Evolutionary conservation across 1,284 basidiomycete species (phyloP).

Genomic region (Sanghuangporus baumii): DNA sequence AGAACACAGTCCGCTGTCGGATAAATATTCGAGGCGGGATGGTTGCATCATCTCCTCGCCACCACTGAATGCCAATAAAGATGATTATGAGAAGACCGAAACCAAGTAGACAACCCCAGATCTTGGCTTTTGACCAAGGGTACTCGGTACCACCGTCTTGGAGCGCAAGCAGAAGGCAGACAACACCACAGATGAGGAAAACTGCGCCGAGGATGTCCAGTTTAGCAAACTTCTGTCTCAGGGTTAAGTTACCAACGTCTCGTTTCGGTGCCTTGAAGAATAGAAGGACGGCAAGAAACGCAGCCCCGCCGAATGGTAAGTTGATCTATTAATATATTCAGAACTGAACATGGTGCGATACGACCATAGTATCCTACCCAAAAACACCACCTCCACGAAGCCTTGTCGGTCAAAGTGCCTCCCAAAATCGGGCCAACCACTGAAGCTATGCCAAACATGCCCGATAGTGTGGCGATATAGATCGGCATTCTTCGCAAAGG

Average conservation of each 20-base stretch:
- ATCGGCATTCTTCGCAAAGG: slow-evolving; percentile 28
- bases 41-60: slow-evolving; percentile 28
- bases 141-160: slow-evolving; percentile 37
- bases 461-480: slow-evolving; percentile 31
- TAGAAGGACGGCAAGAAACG: slow-evolving; percentile 32
- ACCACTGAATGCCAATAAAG: slow-evolving; percentile 33
- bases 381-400: slow-evolving; percentile 37
- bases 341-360: not conserved
- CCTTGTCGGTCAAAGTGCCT: slow-evolving; percentile 33
- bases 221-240: slow-evolving; percentile 24
- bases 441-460: slow-evolving; percentile 34
- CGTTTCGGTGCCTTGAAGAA: slow-evolving; percentile 26
- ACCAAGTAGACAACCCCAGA: slow-evolving; percentile 30
- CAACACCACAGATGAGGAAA: slow-evolving; percentile 32
- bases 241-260: slow-evolving; percentile 17
- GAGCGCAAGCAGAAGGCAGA: slow-evolving; percentile 36
- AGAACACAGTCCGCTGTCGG: slow-evolving; percentile 28
- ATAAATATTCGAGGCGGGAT: slow-evolving; percentile 24
- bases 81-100: slow-evolving; percentile 31
- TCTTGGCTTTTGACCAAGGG: slow-evolving; percentile 28
- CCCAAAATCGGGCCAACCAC: slow-evolving; percentile 35
- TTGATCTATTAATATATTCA: slow-evolving; percentile 29
- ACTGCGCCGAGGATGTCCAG: slow-evolving; percentile 36
- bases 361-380: slow-evolving; percentile 19
- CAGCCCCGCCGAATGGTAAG: slow-evolving; percentile 33